Evolutionary conservation across 306 rosid species (phyloP).

Genomic region (Gynostemma pentaphyllum): DNA sequence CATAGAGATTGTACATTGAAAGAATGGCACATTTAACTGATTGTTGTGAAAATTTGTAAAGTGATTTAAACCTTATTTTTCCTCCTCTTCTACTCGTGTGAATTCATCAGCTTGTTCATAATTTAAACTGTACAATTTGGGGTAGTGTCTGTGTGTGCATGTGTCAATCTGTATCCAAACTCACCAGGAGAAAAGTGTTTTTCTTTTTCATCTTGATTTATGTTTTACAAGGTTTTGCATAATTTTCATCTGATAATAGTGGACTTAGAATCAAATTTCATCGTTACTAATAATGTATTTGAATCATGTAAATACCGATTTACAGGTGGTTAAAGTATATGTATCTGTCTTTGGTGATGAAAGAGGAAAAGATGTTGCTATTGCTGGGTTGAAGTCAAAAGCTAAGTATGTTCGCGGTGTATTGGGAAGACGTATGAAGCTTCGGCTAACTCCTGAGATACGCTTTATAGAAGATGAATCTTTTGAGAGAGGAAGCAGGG

Average conservation of each 20-base stretch:
- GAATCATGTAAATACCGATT: not conserved
- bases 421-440: slow-evolving; percentile 79
- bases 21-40: not conserved
- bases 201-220: not conserved
- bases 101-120: not conserved
- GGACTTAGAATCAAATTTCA: too few species aligned
- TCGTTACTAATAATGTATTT: too few species aligned
- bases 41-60: not conserved
- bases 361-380: slow-evolving; percentile 84
- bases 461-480: slow-evolving; percentile 86
- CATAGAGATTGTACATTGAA: not conserved
- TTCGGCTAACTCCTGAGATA: slow-evolving; percentile 84
- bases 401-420: slow-evolving; percentile 74
- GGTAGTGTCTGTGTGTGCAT: not conserved
- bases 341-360: slow-evolving; percentile 91
- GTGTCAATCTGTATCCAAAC: not conserved
- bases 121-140: not conserved
- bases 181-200: not conserved
- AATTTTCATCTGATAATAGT: not conserved
- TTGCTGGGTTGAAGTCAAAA: slow-evolving; percentile 83
- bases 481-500: slow-evolving; percentile 96
- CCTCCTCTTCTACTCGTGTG: not conserved
- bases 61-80: not conserved
- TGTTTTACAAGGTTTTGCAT: not conserved
- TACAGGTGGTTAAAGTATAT: slow-evolving; percentile 77